Percentiles rank a stretch among this genome's conserved stretches.
phyloP scores from a whole-genome alignment of 2,329 filamentous ascomycete species.

The Cercospora janseana region DNA sequence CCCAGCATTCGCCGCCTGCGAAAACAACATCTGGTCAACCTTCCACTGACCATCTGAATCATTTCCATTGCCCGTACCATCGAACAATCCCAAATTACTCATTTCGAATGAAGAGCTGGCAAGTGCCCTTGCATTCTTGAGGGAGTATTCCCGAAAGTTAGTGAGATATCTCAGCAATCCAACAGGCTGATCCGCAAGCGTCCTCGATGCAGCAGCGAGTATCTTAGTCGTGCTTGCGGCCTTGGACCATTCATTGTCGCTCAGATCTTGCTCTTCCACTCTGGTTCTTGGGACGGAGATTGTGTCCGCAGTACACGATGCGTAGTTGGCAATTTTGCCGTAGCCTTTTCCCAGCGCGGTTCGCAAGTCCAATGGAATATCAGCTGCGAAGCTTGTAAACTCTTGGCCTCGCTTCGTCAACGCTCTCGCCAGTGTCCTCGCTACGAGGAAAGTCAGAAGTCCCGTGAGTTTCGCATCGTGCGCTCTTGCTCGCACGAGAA shows the following conservation, averaged over 20 bases:
- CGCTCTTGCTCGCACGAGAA: conserved; percentile 35
- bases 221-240: conserved; percentile 36
- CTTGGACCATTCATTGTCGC: conserved; percentile 36
- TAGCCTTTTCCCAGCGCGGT: conserved; percentile 35
- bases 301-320: conserved; percentile 23
- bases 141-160: conserved; percentile 43
- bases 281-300: conserved; percentile 1
- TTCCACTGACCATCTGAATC: conserved; percentile 9
- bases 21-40: conserved; percentile 45
- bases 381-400: conserved; percentile 39
- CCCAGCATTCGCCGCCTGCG: conserved; percentile 44
- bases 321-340: conserved; percentile 42
- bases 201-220: conserved; percentile 37
- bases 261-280: not conserved
- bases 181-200: conserved; percentile 43
- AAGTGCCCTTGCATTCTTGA: conserved; percentile 40
- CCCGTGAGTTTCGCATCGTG: conserved; percentile 45
- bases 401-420: conserved; percentile 25
- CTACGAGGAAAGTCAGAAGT: conserved; percentile 43
- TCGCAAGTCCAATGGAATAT: conserved; percentile 46
- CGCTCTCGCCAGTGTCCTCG: conserved; percentile 40
- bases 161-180: conserved; percentile 46
- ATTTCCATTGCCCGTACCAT: conserved; percentile 17
- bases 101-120: conserved; percentile 48
- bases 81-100: conserved; percentile 48